These are phyloP conservation scores for Komagataella mondaviorum DNA, from an alignment of 805 yeast species.

Conservation along the genomic window DNA sequence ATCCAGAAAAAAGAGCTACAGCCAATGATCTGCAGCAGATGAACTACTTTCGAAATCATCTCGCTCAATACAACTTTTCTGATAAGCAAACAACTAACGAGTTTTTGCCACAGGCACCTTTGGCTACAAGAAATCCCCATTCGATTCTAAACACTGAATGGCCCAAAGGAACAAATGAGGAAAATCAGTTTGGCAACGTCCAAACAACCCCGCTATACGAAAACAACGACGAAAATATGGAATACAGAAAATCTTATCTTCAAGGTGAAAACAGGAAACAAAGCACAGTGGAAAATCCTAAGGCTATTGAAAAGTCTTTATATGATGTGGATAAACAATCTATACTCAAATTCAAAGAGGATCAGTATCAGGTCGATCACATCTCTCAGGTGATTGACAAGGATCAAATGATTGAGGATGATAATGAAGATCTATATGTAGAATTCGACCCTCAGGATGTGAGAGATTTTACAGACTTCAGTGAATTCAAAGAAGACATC, in stretches of 20 bases:
- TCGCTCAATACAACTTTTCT: not conserved
- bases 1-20: conserved; percentile 52
- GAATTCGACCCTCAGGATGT: not conserved
- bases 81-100: not conserved
- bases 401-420: not conserved
- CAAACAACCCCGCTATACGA: not conserved
- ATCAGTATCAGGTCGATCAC: not conserved
- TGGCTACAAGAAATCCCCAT: not conserved
- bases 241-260: not conserved
- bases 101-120: not conserved
- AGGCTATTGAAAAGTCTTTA: not conserved
- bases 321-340: not conserved
- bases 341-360: not conserved
- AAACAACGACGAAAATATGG: not conserved
- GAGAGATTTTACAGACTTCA: not conserved
- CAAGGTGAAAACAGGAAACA: not conserved
- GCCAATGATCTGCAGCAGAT: conserved; percentile 32
- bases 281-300: not conserved
- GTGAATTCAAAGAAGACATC: not conserved
- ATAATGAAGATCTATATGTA: not conserved
- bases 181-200: not conserved
- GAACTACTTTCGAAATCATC: conserved; percentile 35
- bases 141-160: not conserved
- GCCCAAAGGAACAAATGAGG: not conserved
- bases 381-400: not conserved